Evolutionary conservation across 345 rosid species (phyloP).

Genomic region (Turritis glabra): DNA sequence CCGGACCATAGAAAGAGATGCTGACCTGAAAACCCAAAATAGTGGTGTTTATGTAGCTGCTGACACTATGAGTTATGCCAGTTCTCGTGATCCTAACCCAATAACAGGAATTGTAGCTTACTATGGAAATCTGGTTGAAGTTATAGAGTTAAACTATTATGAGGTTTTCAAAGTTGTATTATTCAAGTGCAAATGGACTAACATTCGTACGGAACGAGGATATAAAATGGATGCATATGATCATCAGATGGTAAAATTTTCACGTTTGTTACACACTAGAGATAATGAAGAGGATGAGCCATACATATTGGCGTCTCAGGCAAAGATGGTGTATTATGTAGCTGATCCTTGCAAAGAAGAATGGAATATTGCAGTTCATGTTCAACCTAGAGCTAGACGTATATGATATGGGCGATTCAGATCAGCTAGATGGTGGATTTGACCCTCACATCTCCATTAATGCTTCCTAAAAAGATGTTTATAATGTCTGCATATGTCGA

Average conservation of each 20-base stretch:
- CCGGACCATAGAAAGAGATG: neutral
- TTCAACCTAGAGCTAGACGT: neutral
- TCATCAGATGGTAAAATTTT: constrained; percentile 2
- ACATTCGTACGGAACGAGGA: neutral
- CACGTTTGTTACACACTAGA: neutral
- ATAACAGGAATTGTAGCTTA: neutral
- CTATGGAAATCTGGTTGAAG: neutral
- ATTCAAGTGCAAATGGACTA: neutral
- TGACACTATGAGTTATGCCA: constrained; percentile 23
- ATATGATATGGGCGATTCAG: neutral
- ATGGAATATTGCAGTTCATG: neutral
- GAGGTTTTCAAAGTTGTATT: constrained; percentile 7
- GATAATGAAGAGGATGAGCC: constrained; percentile 1
- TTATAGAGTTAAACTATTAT: constrained; percentile 10
- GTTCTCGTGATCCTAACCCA: neutral
- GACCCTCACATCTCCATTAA: too few species aligned
- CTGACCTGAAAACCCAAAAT: neutral
- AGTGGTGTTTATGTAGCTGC: constrained; percentile 16
- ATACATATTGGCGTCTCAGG: neutral
- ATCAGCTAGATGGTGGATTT: neutral
- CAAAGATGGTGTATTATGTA: neutral
- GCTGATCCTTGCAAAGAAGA: neutral
- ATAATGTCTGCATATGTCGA: too few species aligned
- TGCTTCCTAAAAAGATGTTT: too few species aligned
- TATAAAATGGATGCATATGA: neutral